These are phyloP conservation scores for Metschnikowia noctiluminum DNA, from an alignment of 805 yeast genomes.

Conservation along the genomic window DNA sequence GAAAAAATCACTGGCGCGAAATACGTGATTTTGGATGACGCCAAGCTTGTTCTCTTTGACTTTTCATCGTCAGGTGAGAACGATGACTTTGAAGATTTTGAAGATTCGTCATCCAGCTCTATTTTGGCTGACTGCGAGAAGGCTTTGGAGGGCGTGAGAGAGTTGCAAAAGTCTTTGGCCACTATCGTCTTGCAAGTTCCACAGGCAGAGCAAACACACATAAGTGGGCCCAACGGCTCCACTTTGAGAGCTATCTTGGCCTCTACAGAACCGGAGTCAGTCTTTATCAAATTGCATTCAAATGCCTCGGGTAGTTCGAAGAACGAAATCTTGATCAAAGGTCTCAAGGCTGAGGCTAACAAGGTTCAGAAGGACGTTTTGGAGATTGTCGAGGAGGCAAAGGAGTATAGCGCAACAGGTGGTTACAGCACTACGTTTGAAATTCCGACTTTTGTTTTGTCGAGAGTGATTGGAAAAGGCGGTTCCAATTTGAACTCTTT, in stretches of 20 bases:
- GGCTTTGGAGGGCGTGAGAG: constrained; percentile 56
- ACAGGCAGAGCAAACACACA: constrained; percentile 51
- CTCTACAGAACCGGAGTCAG: constrained; percentile 37
- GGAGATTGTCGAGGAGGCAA: constrained; percentile 52
- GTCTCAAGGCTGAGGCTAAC: constrained; percentile 61
- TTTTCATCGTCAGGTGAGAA: constrained; percentile 39
- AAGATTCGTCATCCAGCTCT: constrained; percentile 50
- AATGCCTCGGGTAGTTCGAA: constrained; percentile 35
- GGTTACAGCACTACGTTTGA: constrained; percentile 45
- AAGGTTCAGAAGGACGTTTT: constrained; percentile 51
- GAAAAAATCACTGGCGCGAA: constrained; percentile 45
- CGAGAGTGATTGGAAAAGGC: constrained; percentile 85
- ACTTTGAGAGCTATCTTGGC: constrained; percentile 48
- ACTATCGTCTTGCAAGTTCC: constrained; percentile 51
- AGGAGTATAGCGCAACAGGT: constrained; percentile 41
- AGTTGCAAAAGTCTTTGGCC: constrained; percentile 51
- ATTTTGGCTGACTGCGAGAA: constrained; percentile 52
- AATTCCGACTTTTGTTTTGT: constrained; percentile 64
- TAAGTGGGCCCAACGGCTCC: constrained; percentile 59
- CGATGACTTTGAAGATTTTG: constrained; percentile 59
- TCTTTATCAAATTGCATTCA: constrained; percentile 46
- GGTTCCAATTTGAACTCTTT: constrained; percentile 71
- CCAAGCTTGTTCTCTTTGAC: constrained; percentile 52
- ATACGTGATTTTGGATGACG: constrained; percentile 54
- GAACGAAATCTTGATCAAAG: constrained; percentile 63